These are phyloP conservation scores for Psilocybe azurescens DNA, from an alignment of 768 basidiomycete species.

Conservation along the genomic window DNA sequence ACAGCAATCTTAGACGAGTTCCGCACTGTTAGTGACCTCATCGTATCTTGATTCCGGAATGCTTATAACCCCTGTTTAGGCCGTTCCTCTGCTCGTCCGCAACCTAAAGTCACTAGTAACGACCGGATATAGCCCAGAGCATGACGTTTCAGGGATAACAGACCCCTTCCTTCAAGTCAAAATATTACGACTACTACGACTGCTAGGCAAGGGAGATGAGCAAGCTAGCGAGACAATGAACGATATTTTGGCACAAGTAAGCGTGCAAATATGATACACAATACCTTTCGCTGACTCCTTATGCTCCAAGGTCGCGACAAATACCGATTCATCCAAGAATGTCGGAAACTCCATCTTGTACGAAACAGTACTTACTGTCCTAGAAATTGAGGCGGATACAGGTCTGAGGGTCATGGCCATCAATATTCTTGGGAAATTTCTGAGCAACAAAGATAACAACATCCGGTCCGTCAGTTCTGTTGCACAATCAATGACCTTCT, in stretches of 20 bases:
- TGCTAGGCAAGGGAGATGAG: constrained; percentile 86
- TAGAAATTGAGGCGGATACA: constrained; percentile 97
- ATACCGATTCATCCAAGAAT: constrained; percentile 97
- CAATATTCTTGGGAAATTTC: constrained; percentile 97
- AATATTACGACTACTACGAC: constrained; percentile 82
- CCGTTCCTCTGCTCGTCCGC: constrained; percentile 91
- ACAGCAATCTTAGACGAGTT: constrained; percentile 79
- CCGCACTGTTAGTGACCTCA: constrained; percentile 68
- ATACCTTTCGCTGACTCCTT: not conserved
- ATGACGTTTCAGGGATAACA: constrained; percentile 99
- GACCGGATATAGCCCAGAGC: constrained; percentile 97
- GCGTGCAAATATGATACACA: constrained; percentile 7
- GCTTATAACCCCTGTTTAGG: constrained; percentile 46
- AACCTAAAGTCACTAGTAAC: constrained; percentile 95
- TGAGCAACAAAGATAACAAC: constrained; percentile 98
- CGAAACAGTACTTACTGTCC: constrained; percentile 93
- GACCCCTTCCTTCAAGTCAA: constrained; percentile 96
- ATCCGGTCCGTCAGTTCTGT: constrained; percentile 72
- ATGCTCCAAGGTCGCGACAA: constrained; percentile 86
- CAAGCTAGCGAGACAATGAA: constrained; percentile 97
- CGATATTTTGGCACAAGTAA: constrained; percentile 93
- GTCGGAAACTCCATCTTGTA: constrained; percentile 98
- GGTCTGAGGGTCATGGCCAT: constrained; percentile 99
- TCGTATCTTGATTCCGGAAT: constrained; percentile 1
- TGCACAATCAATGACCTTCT: not conserved